phyloP scores from a whole-genome alignment of 148 eudicot genomes.

The Fagopyrum homotropicum region DNA sequence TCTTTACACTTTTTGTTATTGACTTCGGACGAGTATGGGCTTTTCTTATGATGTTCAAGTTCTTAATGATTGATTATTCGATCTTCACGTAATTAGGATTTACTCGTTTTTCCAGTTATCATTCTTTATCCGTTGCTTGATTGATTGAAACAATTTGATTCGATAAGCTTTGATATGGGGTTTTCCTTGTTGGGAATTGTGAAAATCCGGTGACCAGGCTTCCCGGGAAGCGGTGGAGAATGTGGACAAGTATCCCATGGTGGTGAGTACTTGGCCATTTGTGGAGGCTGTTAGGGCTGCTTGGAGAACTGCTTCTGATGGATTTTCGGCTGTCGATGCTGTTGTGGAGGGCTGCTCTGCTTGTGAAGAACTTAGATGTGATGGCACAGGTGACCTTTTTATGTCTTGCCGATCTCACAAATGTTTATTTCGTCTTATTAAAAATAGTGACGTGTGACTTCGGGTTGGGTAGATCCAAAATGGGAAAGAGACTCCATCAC shows the following conservation, averaged over 20 bases:
- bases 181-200: neutral
- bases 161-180: neutral
- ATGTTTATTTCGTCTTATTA: neutral
- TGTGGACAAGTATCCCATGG: slow-evolving; percentile 46
- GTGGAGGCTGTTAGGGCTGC: slow-evolving; percentile 83
- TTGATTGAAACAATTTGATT: neutral
- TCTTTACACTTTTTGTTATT: neutral
- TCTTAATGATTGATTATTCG: neutral
- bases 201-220: slow-evolving; percentile 27
- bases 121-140: neutral
- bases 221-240: slow-evolving; percentile 33
- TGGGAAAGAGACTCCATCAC: too few species aligned
- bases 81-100: slow-evolving; percentile 7
- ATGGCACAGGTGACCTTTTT: slow-evolving; percentile 62
- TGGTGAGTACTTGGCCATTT: slow-evolving; percentile 94
- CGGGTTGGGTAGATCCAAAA: too few species aligned
- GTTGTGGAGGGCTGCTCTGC: slow-evolving; percentile 89
- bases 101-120: neutral
- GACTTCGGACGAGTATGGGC: neutral
- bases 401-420: neutral
- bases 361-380: slow-evolving; percentile 82
- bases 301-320: slow-evolving; percentile 63
- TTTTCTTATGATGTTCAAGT: neutral
- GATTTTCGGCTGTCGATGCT: slow-evolving; percentile 77
- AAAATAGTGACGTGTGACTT: neutral